Percentiles rank a stretch among this genome's conserved stretches.
phyloP scores from a whole-genome alignment of 140 eudicot species.

The Senecio squalidus region DNA sequence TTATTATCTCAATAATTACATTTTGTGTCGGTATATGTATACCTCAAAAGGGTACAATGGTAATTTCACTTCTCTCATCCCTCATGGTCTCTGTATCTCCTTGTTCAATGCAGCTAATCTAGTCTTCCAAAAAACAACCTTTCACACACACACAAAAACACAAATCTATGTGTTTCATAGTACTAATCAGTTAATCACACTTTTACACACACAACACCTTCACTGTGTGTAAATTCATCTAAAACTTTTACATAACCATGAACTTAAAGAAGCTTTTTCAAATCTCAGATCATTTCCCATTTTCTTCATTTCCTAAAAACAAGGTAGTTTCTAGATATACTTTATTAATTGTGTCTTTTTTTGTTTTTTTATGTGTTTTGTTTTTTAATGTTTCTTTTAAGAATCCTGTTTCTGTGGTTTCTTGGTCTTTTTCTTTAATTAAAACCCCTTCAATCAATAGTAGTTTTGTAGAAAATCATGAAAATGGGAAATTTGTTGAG shows the following conservation, averaged over 20 bases:
- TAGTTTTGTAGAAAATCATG: slow-evolving; percentile 2
- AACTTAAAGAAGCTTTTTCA: slow-evolving; percentile 43
- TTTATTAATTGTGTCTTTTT: slow-evolving; percentile 39
- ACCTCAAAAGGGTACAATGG: slow-evolving; percentile 4
- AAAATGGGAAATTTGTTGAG: slow-evolving; percentile 13
- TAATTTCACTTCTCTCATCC: slow-evolving; percentile 13
- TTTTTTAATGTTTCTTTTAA: slow-evolving; percentile 42
- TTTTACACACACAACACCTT: not conserved
- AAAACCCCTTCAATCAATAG: slow-evolving; percentile 19
- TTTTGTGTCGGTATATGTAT: no score
- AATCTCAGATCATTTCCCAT: slow-evolving; percentile 49
- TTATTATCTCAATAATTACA: no score
- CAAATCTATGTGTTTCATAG: slow-evolving; percentile 7
- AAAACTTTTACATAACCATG: slow-evolving; percentile 22
- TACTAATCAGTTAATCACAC: slow-evolving; percentile 1
- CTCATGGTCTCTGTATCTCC: slow-evolving; percentile 5
- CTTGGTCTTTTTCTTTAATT: slow-evolving; percentile 30
- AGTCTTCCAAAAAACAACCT: slow-evolving; percentile 15
- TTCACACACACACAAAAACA: not conserved
- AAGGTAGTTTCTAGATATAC: slow-evolving; percentile 58
- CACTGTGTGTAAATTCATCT: slow-evolving; percentile 5
- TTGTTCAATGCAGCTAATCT: slow-evolving; percentile 15
- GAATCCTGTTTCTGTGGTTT: slow-evolving; percentile 36
- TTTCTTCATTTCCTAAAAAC: slow-evolving; percentile 33
- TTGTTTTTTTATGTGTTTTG: slow-evolving; percentile 32